Conservation (phyloP, 1,139 yeast species). For the Yamadazyma taylorii region DNA sequence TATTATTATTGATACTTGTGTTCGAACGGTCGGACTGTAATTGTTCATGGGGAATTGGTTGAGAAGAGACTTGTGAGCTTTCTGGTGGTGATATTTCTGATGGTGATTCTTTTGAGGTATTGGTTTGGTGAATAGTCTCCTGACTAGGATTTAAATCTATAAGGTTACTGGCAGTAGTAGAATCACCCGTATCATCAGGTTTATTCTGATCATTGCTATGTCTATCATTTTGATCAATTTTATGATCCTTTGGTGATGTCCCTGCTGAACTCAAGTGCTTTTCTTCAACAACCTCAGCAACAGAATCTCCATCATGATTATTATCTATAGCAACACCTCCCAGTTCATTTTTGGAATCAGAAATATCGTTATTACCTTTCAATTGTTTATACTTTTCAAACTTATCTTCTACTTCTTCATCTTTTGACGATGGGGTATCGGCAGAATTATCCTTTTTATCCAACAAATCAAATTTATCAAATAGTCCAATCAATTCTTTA, state of each 20-base stretch:
- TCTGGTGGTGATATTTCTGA: no score
- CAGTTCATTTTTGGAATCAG: no score
- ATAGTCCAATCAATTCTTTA: constrained; percentile 38
- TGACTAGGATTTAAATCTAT: no score
- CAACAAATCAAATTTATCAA: constrained; percentile 39
- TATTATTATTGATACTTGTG: not conserved
- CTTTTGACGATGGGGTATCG: constrained; percentile 3
- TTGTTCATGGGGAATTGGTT: no score
- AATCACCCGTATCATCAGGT: no score
- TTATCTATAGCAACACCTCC: not conserved
- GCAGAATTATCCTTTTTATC: constrained; percentile 9
- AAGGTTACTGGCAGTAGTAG: no score
- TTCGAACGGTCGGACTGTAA: no score
- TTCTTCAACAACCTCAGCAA: constrained; percentile 6
- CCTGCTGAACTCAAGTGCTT: constrained; percentile 1
- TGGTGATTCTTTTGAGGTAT: no score
- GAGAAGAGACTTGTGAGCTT: no score
- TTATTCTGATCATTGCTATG: no score
- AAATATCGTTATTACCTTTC: constrained; percentile 3
- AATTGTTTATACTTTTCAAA: constrained; percentile 10
- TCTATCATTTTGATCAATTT: no score
- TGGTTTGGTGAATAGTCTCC: no score
- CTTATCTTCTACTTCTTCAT: constrained; percentile 14
- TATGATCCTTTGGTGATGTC: not conserved
- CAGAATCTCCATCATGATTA: not conserved